These are phyloP conservation scores for Perkinsus marinus DNA, from an alignment of 169 alveolate species.

Conservation along the genomic window DNA sequence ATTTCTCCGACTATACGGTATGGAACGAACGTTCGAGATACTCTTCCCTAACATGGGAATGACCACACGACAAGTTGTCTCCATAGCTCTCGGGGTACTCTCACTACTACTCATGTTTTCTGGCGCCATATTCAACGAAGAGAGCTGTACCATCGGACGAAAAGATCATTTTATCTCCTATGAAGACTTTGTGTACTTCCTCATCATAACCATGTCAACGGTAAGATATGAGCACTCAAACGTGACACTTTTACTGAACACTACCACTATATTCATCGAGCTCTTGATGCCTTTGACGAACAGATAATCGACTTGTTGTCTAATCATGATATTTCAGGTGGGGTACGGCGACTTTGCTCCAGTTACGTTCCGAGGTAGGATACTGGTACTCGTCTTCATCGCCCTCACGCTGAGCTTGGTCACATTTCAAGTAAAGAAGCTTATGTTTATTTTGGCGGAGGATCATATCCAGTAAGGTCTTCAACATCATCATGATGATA, in stretches of 20 bases:
- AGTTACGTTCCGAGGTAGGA: neutral
- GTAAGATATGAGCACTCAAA: too few relatives aligned
- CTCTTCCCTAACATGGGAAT: neutral
- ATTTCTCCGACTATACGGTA: neutral
- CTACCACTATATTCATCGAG: neutral
- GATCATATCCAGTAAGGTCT: neutral
- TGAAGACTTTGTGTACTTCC: neutral
- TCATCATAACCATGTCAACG: neutral
- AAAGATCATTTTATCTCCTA: neutral
- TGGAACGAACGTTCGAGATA: neutral
- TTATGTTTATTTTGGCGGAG: neutral
- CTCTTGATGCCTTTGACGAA: too few relatives aligned
- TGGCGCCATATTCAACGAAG: neutral
- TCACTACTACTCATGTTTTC: neutral
- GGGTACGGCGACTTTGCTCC: neutral
- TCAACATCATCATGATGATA: neutral
- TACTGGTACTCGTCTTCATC: neutral
- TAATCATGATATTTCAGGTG: neutral
- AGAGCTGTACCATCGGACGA: neutral
- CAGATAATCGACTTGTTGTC: too few relatives aligned
- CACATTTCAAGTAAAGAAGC: neutral
- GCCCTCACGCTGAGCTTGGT: neutral
- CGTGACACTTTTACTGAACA: too few relatives aligned
- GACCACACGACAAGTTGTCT: neutral
- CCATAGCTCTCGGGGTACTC: neutral